phyloP scores from a whole-genome alignment of 768 basidiomycete genomes.

The Collybia nuda region DNA sequence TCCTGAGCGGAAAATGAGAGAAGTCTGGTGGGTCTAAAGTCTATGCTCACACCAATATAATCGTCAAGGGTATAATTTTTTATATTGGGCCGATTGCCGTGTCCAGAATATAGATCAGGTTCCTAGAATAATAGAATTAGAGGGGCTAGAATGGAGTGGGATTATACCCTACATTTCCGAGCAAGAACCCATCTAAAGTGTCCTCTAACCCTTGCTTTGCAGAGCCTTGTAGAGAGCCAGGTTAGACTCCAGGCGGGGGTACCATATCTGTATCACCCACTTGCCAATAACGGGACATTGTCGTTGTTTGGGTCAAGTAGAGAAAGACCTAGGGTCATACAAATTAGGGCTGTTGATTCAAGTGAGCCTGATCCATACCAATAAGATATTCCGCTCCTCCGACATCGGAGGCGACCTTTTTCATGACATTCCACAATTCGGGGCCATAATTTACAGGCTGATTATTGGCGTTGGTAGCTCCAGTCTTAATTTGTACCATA shows the following conservation, averaged over 20 bases:
- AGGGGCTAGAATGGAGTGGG: not conserved
- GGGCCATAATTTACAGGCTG: constrained; percentile 49
- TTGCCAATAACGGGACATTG: constrained; percentile 28
- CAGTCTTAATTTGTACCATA: constrained; percentile 38
- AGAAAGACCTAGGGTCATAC: constrained; percentile 34
- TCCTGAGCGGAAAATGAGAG: constrained; percentile 29
- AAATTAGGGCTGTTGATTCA: not conserved
- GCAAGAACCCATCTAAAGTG: constrained; percentile 41
- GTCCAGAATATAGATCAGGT: constrained; percentile 58
- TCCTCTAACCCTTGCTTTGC: constrained; percentile 35
- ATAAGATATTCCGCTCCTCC: constrained; percentile 31
- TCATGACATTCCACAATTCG: constrained; percentile 45
- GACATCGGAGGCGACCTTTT: constrained; percentile 28
- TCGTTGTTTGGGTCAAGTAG: constrained; percentile 37
- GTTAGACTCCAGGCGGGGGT: not conserved
- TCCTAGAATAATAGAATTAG: constrained; percentile 31
- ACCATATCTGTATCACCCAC: constrained; percentile 11
- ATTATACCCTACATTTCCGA: constrained; percentile 42
- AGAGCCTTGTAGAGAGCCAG: constrained; percentile 22
- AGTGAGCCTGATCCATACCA: constrained; percentile 15
- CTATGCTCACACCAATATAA: constrained; percentile 41
- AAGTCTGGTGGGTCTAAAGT: not conserved
- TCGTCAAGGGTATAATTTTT: constrained; percentile 45
- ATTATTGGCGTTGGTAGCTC: constrained; percentile 37
- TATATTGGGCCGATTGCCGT: constrained; percentile 37